These are phyloP conservation scores for Dothideomycetes sp. DNA, from an alignment of 2,329 filamentous ascomycete species.

Conservation along the genomic window DNA sequence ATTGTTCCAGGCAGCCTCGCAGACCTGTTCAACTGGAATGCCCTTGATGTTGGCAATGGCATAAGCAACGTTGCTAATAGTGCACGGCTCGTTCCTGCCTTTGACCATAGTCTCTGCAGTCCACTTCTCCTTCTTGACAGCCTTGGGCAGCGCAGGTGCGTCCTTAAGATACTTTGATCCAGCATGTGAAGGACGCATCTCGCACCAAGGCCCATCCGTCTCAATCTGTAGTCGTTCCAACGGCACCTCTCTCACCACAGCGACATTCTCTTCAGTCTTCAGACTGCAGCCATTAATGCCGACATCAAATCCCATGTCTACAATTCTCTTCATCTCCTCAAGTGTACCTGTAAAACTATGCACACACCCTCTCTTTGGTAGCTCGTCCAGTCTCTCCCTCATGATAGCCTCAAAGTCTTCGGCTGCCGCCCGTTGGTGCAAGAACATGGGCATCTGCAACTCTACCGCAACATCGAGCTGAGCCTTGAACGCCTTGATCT, in stretches of 20 bases:
- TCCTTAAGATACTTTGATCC: conserved; percentile 64
- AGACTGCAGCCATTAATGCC: conserved; percentile 96
- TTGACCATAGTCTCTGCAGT: conserved; percentile 81
- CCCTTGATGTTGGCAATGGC: conserved; percentile 81
- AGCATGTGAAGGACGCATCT: conserved; percentile 81
- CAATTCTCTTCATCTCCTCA: conserved; percentile 72
- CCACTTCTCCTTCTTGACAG: conserved; percentile 96
- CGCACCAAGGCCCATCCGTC: conserved; percentile 95
- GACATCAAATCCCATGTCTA: conserved; percentile 73
- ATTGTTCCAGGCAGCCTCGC: conserved; percentile 76
- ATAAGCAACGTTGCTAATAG: conserved; percentile 76
- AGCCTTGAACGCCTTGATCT: conserved; percentile 72
- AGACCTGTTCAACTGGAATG: conserved; percentile 67
- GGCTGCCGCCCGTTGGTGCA: conserved; percentile 83
- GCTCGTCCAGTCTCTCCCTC: conserved; percentile 31
- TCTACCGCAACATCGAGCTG: conserved; percentile 71
- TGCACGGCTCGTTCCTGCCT: conserved; percentile 85
- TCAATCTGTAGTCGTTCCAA: conserved; percentile 81
- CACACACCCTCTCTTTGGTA: conserved; percentile 67
- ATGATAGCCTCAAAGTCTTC: conserved; percentile 71
- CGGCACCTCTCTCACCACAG: conserved; percentile 68
- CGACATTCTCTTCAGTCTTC: conserved; percentile 86
- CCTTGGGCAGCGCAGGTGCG: conserved; percentile 62
- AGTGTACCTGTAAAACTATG: conserved; percentile 88
- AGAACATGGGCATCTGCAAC: conserved; percentile 74